These are phyloP conservation scores for Ceratocystis cacaofunesta DNA, from an alignment of 2,329 filamentous ascomycete species.

Conservation along the genomic window DNA sequence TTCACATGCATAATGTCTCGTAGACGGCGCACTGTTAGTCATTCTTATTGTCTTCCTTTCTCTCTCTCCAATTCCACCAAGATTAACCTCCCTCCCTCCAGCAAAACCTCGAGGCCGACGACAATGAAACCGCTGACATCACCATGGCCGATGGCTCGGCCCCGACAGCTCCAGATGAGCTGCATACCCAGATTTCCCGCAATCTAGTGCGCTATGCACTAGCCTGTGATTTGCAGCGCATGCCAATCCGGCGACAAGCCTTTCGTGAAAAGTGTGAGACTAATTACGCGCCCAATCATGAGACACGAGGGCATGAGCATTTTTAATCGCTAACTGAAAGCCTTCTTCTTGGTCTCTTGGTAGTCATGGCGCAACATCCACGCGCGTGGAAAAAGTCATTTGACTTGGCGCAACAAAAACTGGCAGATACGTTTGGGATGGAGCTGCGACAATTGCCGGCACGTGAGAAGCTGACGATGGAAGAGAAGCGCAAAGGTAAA, in stretches of 20 bases:
- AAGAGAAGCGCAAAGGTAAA: slow-evolving; percentile 59
- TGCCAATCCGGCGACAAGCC: slow-evolving; percentile 44
- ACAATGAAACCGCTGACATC: slow-evolving; percentile 19
- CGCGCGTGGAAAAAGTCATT: slow-evolving; percentile 67
- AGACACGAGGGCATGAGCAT: not conserved
- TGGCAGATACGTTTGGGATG: slow-evolving; percentile 76
- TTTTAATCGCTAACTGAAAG: not conserved
- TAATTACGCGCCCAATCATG: not conserved
- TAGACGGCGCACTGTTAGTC: slow-evolving; percentile 4
- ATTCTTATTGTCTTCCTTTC: not conserved
- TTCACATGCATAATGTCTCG: not conserved
- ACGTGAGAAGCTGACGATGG: slow-evolving; percentile 66
- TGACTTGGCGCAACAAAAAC: slow-evolving; percentile 54
- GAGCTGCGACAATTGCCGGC: slow-evolving; percentile 69
- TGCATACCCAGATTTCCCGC: slow-evolving; percentile 41
- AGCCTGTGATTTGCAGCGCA: slow-evolving; percentile 49
- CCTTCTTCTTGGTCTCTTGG: not conserved
- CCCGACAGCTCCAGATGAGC: slow-evolving; percentile 25
- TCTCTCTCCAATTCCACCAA: not conserved
- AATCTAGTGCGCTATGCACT: slow-evolving; percentile 55
- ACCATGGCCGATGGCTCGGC: slow-evolving; percentile 28
- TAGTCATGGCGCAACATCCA: slow-evolving; percentile 56
- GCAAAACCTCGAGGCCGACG: not conserved
- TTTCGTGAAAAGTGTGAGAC: slow-evolving; percentile 46
- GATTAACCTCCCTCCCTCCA: not conserved